phyloP scores from a whole-genome alignment of 345 rosid species.

The Litchi chinensis region DNA sequence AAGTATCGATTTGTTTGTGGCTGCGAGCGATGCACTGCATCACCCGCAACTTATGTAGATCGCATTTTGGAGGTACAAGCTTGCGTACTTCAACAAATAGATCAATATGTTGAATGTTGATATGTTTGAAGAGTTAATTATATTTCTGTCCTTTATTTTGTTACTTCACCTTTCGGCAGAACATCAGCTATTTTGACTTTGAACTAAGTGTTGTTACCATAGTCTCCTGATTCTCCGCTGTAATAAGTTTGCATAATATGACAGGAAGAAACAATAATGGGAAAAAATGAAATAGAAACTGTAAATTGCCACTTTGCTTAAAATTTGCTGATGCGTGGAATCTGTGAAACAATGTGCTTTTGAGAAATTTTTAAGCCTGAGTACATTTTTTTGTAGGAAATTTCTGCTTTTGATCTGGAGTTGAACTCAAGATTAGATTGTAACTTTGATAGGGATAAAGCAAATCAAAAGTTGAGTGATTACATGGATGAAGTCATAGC shows the following conservation, averaged over 20 bases:
- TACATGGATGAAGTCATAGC: conserved; percentile 50
- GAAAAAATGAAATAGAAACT: background rate
- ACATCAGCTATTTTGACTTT: background rate
- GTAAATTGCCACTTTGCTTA: background rate
- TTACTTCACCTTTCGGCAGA: background rate
- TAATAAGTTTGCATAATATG: background rate
- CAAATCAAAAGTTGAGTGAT: conserved; percentile 40
- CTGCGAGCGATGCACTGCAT: conserved; percentile 62
- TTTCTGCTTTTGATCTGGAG: conserved; percentile 31
- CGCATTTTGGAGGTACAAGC: conserved; percentile 53
- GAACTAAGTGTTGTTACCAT: background rate
- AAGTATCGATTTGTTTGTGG: conserved; percentile 69
- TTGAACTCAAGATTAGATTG: conserved; percentile 23
- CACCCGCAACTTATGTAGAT: conserved; percentile 62
- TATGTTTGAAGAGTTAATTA: background rate
- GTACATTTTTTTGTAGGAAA: conserved; percentile 42
- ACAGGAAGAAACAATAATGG: background rate
- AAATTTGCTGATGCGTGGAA: background rate
- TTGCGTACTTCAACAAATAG: background rate
- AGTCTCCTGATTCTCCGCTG: background rate
- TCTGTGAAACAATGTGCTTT: background rate
- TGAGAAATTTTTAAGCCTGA: conserved; percentile 9
- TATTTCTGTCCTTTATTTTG: background rate
- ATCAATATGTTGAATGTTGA: background rate
- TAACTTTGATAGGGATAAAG: conserved; percentile 37